Base-by-base conservation (phyloP, 2,329 filamentous ascomycete genomes). In the Blastomyces parvus region DNA sequence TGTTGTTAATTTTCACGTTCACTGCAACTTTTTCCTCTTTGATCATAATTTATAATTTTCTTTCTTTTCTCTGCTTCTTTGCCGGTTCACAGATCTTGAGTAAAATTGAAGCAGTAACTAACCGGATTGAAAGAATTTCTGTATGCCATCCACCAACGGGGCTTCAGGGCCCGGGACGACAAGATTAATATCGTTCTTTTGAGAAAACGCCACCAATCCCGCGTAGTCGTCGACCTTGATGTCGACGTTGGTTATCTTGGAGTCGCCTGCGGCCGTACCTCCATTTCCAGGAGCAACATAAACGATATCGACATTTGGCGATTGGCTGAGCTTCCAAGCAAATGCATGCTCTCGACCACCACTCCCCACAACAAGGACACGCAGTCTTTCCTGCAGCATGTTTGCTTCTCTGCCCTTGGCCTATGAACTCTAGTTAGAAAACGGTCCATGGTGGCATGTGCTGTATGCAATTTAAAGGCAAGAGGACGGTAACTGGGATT, bases 261-360 rank as follows among this genome's bases (percentile, higher is more conserved):
- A 69, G 60, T 75, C 77, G 64, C 85, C 86, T 59, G 74, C 79
- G 62, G 85, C 87, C 36, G 91, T 96, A 64, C 94, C 94, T 69
- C 93, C 93, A 77, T 97, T 97, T 66, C 93, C 93, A 64, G 84
- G 84, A 63, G 83, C 83, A 64, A 85, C 81, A 67, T 77, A 80
- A 64, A 97, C 93, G 69, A 86, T 83, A 70, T 90, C 86, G 65
- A 96, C 90, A 56, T 83, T 82, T 52, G 87, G 81, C 19, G 91
- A 96, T 75, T 96, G 88, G 72, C 87, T 86, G 66, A 97, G 82
- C 79, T 95, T 97, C 92, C 92, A 97, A 52, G 92, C 91, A 66
- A 97, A 84, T 57, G 92, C 90, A 78, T 97, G 91, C 79, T 99
- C 94, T 71, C 94, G 87, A 70, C 93, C 94, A 69, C 94, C 94